Evolutionary conservation across 768 basidiomycete species (phyloP).

Genomic region (Russula dissimulans): DNA sequence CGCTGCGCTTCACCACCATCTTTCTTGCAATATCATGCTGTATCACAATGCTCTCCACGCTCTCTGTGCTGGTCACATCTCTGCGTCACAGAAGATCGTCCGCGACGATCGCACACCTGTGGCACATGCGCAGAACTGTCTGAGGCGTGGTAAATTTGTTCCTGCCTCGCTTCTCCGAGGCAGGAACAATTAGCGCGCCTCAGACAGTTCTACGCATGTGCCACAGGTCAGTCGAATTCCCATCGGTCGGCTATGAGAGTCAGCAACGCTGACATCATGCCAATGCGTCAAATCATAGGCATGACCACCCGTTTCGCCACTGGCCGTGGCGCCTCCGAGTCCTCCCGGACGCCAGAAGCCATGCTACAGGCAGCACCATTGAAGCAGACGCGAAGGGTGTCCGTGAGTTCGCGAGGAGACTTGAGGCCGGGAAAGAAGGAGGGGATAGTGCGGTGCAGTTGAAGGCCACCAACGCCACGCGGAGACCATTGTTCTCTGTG

Average conservation of each 20-base stretch:
- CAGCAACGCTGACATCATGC: neutral
- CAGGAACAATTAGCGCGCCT: neutral
- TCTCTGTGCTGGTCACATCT: slow-evolving; percentile 8
- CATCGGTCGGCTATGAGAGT: no score
- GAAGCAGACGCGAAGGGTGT: no score
- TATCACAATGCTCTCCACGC: neutral
- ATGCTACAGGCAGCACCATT: no score
- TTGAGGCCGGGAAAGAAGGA: no score
- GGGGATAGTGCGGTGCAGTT: no score
- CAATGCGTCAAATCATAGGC: neutral
- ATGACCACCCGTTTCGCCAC: neutral
- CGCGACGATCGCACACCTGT: neutral
- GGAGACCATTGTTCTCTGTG: no score
- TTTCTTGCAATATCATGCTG: neutral
- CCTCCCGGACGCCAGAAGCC: neutral
- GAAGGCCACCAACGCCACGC: no score
- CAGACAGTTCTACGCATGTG: neutral
- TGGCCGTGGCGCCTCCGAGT: neutral
- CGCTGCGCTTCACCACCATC: neutral
- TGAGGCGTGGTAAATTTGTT: no score
- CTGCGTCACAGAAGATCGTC: neutral
- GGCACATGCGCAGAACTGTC: no score
- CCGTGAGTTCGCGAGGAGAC: no score
- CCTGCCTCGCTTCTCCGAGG: neutral
- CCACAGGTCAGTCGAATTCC: neutral